Evolutionary conservation across 192 early-diverging fungal genomes (phyloP).

Genomic region (Umbelopsis sp.): DNA sequence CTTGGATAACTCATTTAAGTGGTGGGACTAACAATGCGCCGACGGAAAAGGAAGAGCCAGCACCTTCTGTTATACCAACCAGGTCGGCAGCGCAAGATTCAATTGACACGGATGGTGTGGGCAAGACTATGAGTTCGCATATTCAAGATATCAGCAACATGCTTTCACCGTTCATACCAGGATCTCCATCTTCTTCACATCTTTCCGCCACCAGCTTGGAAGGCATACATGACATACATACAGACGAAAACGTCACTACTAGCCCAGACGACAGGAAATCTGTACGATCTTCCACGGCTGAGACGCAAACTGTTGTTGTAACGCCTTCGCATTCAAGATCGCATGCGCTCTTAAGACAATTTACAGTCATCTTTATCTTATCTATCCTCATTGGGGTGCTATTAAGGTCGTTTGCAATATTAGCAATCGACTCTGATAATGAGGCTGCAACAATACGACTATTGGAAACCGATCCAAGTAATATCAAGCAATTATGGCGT

Average conservation of each 20-base stretch:
- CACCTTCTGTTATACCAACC: not conserved
- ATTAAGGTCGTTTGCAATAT: conserved; percentile 3
- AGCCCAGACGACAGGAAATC: not conserved
- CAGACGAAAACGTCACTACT: not conserved
- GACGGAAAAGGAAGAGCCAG: not conserved
- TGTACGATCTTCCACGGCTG: not conserved
- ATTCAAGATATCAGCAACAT: conserved; percentile 7
- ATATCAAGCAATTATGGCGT: conserved; percentile 16
- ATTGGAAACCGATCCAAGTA: not conserved
- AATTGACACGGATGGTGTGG: not conserved
- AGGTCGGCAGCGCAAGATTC: not conserved
- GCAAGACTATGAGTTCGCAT: not conserved
- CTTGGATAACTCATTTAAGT: not conserved
- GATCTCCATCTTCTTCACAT: not conserved
- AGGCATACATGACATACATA: not conserved
- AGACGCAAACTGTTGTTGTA: not conserved
- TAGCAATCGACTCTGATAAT: conserved; percentile 8
- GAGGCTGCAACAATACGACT: not conserved
- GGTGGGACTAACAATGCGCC: not conserved
- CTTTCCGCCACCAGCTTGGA: not conserved
- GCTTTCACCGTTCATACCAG: conserved; percentile 1
- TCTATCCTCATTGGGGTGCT: not conserved
- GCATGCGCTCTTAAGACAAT: conserved; percentile 2
- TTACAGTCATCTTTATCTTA: not conserved
- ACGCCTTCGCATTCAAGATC: conserved; percentile 11